Evolutionary conservation across 2,329 filamentous ascomycete genomes (phyloP).

Genomic region (Thermothelomyces thermophilus): DNA sequence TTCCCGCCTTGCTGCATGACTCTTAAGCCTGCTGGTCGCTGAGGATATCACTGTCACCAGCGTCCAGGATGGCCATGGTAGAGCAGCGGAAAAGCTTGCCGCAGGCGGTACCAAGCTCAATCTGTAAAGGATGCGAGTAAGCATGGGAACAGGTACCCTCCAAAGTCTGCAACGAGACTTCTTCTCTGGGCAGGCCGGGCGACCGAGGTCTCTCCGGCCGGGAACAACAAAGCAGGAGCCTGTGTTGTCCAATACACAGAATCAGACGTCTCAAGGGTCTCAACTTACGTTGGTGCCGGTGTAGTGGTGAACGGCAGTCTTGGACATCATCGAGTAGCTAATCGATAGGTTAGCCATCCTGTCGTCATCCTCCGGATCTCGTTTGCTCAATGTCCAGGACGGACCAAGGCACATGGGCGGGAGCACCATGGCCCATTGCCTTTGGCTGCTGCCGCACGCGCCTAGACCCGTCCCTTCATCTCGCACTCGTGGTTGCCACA

Average conservation of each 20-base stretch:
- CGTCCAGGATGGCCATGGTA: slow-evolving; percentile 94
- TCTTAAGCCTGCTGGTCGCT: slow-evolving; percentile 64
- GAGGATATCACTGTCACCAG: slow-evolving; percentile 97
- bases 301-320: slow-evolving; percentile 97
- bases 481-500: not conserved
- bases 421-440: not conserved
- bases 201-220: slow-evolving; percentile 22
- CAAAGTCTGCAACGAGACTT: slow-evolving; percentile 76
- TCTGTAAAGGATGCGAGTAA: slow-evolving; percentile 55
- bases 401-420: not conserved
- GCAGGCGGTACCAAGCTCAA: slow-evolving; percentile 95
- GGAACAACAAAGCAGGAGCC: slow-evolving; percentile 21
- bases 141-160: slow-evolving; percentile 61
- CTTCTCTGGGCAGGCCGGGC: slow-evolving; percentile 73
- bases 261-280: slow-evolving; percentile 1
- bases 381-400: not conserved
- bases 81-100: slow-evolving; percentile 89
- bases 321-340: slow-evolving; percentile 77
- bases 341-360: slow-evolving; percentile 29
- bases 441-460: not conserved
- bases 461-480: not conserved
- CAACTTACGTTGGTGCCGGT: slow-evolving; percentile 94
- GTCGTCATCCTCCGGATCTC: not conserved
- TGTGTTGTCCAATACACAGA: slow-evolving; percentile 3
- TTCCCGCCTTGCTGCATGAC: slow-evolving; percentile 23